Conservation (phyloP, 768 basidiomycete genomes). For the Astraeus odoratus region DNA sequence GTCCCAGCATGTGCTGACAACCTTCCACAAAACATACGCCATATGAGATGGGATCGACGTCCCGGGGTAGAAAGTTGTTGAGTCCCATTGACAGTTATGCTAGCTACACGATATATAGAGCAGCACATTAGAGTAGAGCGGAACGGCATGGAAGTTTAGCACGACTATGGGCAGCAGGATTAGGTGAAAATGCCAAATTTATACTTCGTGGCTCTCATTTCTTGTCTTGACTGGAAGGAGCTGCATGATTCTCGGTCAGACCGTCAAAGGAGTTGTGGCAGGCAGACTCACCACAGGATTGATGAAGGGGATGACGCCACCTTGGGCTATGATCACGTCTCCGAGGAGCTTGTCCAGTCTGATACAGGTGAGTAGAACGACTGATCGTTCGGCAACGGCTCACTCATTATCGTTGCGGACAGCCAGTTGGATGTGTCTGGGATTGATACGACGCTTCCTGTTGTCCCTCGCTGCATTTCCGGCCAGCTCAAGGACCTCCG, state of each 20-base stretch:
- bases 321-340: slow-evolving; percentile 89
- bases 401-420: slow-evolving; percentile 93
- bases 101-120: not conserved
- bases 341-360: slow-evolving; percentile 68
- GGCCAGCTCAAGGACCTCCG: slow-evolving; percentile 90
- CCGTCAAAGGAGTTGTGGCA: not conserved
- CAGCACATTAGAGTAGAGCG: not conserved
- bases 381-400: slow-evolving; percentile 15
- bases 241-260: slow-evolving; percentile 6
- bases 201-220: slow-evolving; percentile 29
- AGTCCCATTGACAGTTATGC: not conserved
- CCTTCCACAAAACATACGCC: too few species aligned
- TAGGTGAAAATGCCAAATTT: slow-evolving; percentile 3
- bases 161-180: not conserved
- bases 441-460: slow-evolving; percentile 94
- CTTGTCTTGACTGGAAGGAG: slow-evolving; percentile 26
- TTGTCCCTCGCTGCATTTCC: slow-evolving; percentile 87
- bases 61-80: not conserved
- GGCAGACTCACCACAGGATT: slow-evolving; percentile 40
- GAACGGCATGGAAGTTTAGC: not conserved
- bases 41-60: too few species aligned
- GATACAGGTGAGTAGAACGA: not conserved
- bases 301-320: slow-evolving; percentile 88
- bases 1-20: too few species aligned
- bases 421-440: slow-evolving; percentile 89